Percentiles rank a stretch among this genome's conserved stretches.
Evolutionary conservation across 768 basidiomycete genomes (phyloP).

Genomic region (Brasilioporus rufonigricans): DNA sequence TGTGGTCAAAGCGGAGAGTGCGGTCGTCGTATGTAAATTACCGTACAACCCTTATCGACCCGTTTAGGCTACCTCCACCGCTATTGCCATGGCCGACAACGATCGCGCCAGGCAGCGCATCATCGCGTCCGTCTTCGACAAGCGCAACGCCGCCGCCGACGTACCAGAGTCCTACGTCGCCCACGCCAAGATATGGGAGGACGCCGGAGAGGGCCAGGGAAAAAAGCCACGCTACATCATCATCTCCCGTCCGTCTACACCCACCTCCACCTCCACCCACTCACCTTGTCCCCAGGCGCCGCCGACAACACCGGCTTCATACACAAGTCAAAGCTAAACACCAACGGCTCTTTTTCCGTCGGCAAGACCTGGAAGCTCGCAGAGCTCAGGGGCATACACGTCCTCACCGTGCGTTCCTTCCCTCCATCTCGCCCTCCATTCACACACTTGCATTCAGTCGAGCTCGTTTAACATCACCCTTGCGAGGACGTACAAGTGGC

Average conservation of each 20-base stretch:
- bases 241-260: constrained; percentile 72
- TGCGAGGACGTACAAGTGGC: constrained; percentile 88
- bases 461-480: constrained; percentile 77
- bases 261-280: background rate
- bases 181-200: constrained; percentile 94
- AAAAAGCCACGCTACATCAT: constrained; percentile 89
- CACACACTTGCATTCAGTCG: constrained; percentile 41
- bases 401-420: constrained; percentile 58
- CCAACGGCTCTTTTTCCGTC: constrained; percentile 91
- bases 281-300: constrained; percentile 44
- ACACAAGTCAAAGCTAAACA: constrained; percentile 96
- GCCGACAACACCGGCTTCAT: constrained; percentile 65
- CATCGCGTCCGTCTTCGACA: constrained; percentile 79
- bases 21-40: background rate
- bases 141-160: constrained; percentile 58
- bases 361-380: constrained; percentile 93
- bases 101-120: constrained; percentile 66
- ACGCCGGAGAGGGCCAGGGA: constrained; percentile 67
- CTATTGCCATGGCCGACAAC: constrained; percentile 37
- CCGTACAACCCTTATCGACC: background rate
- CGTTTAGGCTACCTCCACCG: constrained; percentile 2
- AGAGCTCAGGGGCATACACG: constrained; percentile 80
- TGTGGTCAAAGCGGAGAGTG: background rate
- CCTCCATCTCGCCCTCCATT: constrained; percentile 8
- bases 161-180: constrained; percentile 80